phyloP scores from a whole-genome alignment of 768 basidiomycete species.

The Trametes punicea region DNA sequence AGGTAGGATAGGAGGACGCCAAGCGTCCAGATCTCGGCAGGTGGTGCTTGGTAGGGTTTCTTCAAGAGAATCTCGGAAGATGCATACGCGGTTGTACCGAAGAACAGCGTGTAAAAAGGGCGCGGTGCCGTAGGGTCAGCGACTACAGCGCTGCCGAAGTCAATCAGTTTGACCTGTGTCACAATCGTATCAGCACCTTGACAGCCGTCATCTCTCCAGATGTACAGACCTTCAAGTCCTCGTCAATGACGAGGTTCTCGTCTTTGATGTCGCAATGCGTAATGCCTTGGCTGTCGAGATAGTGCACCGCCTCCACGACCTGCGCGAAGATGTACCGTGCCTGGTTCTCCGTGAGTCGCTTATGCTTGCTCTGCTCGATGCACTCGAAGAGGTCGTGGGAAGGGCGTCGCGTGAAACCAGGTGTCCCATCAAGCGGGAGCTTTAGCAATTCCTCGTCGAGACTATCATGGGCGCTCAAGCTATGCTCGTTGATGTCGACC shows the following conservation, averaged over 20 bases:
- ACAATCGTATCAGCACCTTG: neutral
- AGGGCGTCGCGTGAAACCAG: slow-evolving; percentile 59
- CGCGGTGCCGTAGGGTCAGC: slow-evolving; percentile 59
- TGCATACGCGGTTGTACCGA: slow-evolving; percentile 94
- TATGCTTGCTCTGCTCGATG: slow-evolving; percentile 83
- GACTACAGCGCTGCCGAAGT: slow-evolving; percentile 88
- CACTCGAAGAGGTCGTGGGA: slow-evolving; percentile 95
- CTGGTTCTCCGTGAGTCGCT: slow-evolving; percentile 72
- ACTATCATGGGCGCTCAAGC: neutral
- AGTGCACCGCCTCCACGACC: slow-evolving; percentile 80
- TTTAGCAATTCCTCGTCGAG: slow-evolving; percentile 10
- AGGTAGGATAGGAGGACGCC: slow-evolving; percentile 94
- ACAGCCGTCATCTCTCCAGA: neutral
- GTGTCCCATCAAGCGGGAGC: slow-evolving; percentile 16
- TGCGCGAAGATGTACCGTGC: slow-evolving; percentile 84
- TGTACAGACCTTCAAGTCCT: slow-evolving; percentile 56
- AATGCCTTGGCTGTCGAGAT: slow-evolving; percentile 79
- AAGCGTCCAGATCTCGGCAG: slow-evolving; percentile 95
- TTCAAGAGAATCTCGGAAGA: slow-evolving; percentile 91
- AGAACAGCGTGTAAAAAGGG: slow-evolving; percentile 76
- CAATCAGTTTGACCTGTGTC: slow-evolving; percentile 84
- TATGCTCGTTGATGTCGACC: neutral
- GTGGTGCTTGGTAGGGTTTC: slow-evolving; percentile 85
- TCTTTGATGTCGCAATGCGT: slow-evolving; percentile 97
- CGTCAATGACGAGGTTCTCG: slow-evolving; percentile 85